Percentiles rank a stretch among this genome's conserved stretches.
These are phyloP conservation scores for Chaetomium sp. DNA, from an alignment of 2,329 filamentous ascomycete species.

Conservation along the genomic window DNA sequence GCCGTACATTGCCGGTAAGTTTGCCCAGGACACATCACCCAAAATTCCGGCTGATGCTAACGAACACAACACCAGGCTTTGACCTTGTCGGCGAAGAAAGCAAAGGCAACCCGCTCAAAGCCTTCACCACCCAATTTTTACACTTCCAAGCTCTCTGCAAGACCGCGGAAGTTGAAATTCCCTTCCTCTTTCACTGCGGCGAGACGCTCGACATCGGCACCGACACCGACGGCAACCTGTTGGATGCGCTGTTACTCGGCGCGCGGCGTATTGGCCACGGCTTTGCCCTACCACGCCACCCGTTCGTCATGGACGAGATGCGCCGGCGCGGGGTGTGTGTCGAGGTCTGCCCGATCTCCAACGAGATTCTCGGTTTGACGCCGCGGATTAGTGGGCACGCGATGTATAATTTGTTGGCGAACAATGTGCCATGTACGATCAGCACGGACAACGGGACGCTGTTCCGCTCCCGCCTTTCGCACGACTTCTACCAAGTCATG, in stretches of 20 bases:
- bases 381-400: constrained; percentile 58
- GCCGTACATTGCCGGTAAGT: constrained; percentile 56
- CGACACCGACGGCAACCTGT: constrained; percentile 59
- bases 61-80: constrained; percentile 43
- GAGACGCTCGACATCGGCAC: constrained; percentile 64
- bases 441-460: constrained; percentile 71
- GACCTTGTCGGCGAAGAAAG: constrained; percentile 65
- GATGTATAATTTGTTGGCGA: constrained; percentile 62
- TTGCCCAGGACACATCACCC: neutral
- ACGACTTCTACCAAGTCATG: constrained; percentile 74
- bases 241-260: constrained; percentile 59
- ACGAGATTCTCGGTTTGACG: constrained; percentile 66
- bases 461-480: constrained; percentile 65
- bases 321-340: constrained; percentile 58
- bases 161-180: constrained; percentile 47
- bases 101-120: constrained; percentile 51
- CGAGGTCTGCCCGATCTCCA: constrained; percentile 73
- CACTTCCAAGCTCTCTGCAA: constrained; percentile 49
- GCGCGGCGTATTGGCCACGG: constrained; percentile 69
- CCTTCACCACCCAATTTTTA: constrained; percentile 50
- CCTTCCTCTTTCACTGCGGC: constrained; percentile 71
- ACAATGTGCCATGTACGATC: constrained; percentile 65
- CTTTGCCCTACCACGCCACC: constrained; percentile 62
- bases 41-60: neutral
- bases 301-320: constrained; percentile 59